Evolutionary conservation across 352 stramenopile species (phyloP).

Genomic region (Blastocystis sp.): DNA sequence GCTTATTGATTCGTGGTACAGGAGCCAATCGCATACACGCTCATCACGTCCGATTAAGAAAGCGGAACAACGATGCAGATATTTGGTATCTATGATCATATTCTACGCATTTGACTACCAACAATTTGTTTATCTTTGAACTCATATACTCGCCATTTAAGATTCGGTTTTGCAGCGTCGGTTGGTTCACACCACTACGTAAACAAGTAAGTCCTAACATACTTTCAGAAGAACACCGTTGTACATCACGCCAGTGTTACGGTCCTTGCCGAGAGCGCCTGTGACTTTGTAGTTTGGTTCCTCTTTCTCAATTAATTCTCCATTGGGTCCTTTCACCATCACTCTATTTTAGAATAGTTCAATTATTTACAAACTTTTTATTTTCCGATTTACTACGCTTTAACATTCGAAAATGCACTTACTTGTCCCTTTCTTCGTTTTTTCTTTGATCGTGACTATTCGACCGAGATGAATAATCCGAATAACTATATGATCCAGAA

Average conservation of each 20-base stretch:
- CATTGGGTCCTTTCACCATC: conserved; percentile 34
- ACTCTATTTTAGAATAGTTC: not conserved
- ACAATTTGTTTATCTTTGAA: conserved; percentile 76
- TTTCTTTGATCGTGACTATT: not conserved
- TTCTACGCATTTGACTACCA: conserved; percentile 64
- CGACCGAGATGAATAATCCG: not conserved
- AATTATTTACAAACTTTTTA: not conserved
- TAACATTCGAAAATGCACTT: not conserved
- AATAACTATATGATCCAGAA: not conserved
- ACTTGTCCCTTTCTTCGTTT: not conserved
- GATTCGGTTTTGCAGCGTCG: conserved; percentile 71
- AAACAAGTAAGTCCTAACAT: conserved; percentile 65
- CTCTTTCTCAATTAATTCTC: conserved; percentile 36
- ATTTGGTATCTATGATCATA: conserved; percentile 68
- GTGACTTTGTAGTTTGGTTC: conserved; percentile 22
- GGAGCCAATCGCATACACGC: conserved; percentile 75
- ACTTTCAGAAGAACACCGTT: conserved; percentile 59
- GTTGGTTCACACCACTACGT: conserved; percentile 78
- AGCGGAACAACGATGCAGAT: conserved; percentile 78
- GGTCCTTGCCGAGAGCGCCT: conserved; percentile 38
- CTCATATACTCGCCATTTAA: conserved; percentile 76
- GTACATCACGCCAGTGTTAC: conserved; percentile 56
- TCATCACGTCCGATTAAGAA: conserved; percentile 79
- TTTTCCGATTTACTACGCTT: not conserved
- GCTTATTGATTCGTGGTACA: conserved; percentile 77